Base-by-base conservation (phyloP, 129 eudicot species). In the Arctium minus region DNA sequence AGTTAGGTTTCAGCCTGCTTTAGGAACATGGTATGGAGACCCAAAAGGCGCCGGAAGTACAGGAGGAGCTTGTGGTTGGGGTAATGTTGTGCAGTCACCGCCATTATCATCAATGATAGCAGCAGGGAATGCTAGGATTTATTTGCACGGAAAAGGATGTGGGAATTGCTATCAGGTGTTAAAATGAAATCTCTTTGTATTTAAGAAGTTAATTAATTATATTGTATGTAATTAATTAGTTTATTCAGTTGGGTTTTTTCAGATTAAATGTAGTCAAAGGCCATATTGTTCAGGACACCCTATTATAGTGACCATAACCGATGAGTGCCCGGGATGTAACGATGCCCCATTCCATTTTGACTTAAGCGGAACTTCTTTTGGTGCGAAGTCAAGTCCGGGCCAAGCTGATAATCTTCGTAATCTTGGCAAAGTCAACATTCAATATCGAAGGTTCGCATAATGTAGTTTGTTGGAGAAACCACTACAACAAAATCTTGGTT, bases 281-380 rank as follows among this genome's bases (percentile, higher is more conserved):
- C 86, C 87, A 42, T 40, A 79, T 3, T 90, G 93, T 79, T 83
- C 89, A 12, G 72, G 86, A 6, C 17, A 40, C 8, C 91, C 91
- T 5, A 56, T 87, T 32, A 85, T 33, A 0, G 85, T 90, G 8
- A 85, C 91, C 3, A 77, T 87, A 1, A 87, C 83, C 12, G 89
- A 90, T 71, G 68, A 83, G 60, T 90, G 91, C 42, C 88, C 89
- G 1, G 91, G 88, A 13, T 85, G 93, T 39, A 79, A 85, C 8
- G 1, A 22, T 7, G 65, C 48, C 5, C 71, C 77, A 1, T 18
- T 76, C 37, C 93, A 89, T 67, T 87, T 87, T 50, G 91, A 89
- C 70, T 56, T 89, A 69, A 89, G 93, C 15, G 89, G 88, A 5
- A 38, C 35, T 48, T 91, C 93, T 62, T 87, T 85, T 67, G 89